phyloP scores from a whole-genome alignment of 768 basidiomycete genomes.

The Dendrothele bispora region DNA sequence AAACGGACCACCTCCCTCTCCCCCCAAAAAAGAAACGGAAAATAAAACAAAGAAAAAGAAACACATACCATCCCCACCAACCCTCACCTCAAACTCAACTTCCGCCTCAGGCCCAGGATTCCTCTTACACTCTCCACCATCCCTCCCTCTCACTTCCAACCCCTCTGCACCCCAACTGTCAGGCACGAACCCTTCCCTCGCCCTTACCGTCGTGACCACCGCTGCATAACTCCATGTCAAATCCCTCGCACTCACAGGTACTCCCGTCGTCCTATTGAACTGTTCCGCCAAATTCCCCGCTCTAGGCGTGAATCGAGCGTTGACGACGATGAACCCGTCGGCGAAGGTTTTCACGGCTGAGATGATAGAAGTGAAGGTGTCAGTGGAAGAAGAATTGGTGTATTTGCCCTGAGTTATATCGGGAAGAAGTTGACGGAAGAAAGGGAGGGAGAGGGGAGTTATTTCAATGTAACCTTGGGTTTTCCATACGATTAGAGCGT shows the following conservation, averaged over 20 bases:
- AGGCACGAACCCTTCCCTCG: conserved; percentile 39
- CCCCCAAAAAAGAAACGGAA: neutral
- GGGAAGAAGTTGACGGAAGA: conserved; percentile 63
- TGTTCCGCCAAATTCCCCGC: conserved; percentile 66
- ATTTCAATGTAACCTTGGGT: conserved; percentile 48
- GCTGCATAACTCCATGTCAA: conserved; percentile 80
- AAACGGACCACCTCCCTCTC: neutral
- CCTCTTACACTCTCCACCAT: conserved; percentile 18
- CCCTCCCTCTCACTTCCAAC: conserved; percentile 41
- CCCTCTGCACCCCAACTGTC: conserved; percentile 68
- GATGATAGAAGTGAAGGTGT: conserved; percentile 49
- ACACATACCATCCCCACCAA: conserved; percentile 54
- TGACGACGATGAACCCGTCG: conserved; percentile 60
- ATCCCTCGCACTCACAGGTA: conserved; percentile 58
- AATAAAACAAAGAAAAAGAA: neutral
- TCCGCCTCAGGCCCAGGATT: conserved; percentile 48
- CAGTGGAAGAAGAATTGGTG: conserved; percentile 51
- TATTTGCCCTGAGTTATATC: conserved; percentile 10
- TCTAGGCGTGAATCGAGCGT: conserved; percentile 62
- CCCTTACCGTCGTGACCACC: conserved; percentile 57
- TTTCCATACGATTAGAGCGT: conserved; percentile 67
- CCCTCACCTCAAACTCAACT: conserved; percentile 66
- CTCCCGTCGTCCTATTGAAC: conserved; percentile 48
- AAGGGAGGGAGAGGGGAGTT: conserved; percentile 61
- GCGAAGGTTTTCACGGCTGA: conserved; percentile 54